Evolutionary conservation across 2,329 filamentous ascomycete genomes (phyloP), one percentile per base, ranked within the genome.

Genomic region (Pyricularia grisea): DNA sequence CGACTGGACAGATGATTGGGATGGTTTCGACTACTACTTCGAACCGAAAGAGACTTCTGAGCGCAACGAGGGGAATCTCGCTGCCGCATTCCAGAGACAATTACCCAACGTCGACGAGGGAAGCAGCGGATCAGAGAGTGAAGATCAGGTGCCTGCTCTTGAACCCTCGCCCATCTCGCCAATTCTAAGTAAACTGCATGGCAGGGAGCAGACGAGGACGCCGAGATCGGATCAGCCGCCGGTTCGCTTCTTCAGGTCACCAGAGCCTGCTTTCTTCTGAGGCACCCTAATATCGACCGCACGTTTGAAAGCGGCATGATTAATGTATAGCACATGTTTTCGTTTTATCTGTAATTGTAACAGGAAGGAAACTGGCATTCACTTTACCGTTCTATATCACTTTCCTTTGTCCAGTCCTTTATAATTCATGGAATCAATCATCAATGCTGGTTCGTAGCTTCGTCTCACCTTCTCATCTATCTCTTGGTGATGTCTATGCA

Each of bases 401-500:
- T 63, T 28, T 7, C 60, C 27, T 27, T 28, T 28, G 27, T 28
- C 23, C 27, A 28, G 17, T 20, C 25, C 23, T 61, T 12, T 63
- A 36, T 36, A 63, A 28, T 63, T 63, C 27, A 28, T 63, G 12
- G 27, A 28, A 63, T 28, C 14, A 63, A 63, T 63, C 60, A 30
- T 63, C 60, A 63, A 28, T 17, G 27, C 60, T 63, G 17, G 23
- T 63, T 28, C 25, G 60, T 28, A 63, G 25, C 25, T 63, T 63
- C 60, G 12, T 63, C 23, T 17, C 60, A 63, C 27, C 23, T 63
- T 17, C 60, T 17, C 63, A 14, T 25, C 63, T 7, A n/a, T 17
- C 14, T 65, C 14, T n/a, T 23, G 3, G 23, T 20, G 10, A 61
- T 55, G 30, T 42, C 42, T 67, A 84, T 68, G 82, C 72, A 68